phyloP scores from a whole-genome alignment of 108 stramenopile genomes.

The Seminavis robusta region DNA sequence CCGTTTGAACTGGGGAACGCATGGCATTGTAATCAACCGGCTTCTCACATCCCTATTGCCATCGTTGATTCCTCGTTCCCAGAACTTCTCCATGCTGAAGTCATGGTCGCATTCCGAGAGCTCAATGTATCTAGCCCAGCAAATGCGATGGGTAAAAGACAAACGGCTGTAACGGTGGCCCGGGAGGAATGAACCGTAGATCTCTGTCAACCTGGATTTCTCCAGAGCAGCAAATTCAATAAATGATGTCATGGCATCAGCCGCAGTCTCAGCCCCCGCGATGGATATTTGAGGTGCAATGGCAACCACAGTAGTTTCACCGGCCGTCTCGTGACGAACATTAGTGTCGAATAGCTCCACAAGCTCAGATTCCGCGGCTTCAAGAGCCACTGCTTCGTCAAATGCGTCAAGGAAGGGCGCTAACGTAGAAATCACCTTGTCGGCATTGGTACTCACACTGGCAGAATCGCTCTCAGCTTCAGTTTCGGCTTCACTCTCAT shows the following conservation, averaged over 20 bases:
- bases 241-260: conserved; percentile 83
- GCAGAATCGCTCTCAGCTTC: conserved; percentile 5
- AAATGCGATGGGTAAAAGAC: conserved; percentile 63
- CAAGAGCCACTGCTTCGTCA: conserved; percentile 62
- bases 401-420: conserved; percentile 66
- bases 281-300: neutral
- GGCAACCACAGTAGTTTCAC: neutral
- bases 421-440: conserved; percentile 36
- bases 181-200: conserved; percentile 54
- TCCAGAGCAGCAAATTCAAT: conserved; percentile 72
- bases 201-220: conserved; percentile 52
- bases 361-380: conserved; percentile 72
- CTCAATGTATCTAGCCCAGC: conserved; percentile 76
- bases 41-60: conserved; percentile 77
- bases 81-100: conserved; percentile 38
- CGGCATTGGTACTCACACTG: conserved; percentile 27
- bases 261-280: conserved; percentile 45
- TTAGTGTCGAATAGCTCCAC: conserved; percentile 71
- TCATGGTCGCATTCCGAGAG: conserved; percentile 17
- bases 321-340: neutral
- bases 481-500: conserved; percentile 17
- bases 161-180: conserved; percentile 53
- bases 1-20: conserved; percentile 73
- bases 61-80: conserved; percentile 75
- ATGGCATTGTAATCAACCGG: conserved; percentile 69